These are phyloP conservation scores for Zalerion maritima DNA, from an alignment of 495 filamentous ascomycete species.

Conservation along the genomic window DNA sequence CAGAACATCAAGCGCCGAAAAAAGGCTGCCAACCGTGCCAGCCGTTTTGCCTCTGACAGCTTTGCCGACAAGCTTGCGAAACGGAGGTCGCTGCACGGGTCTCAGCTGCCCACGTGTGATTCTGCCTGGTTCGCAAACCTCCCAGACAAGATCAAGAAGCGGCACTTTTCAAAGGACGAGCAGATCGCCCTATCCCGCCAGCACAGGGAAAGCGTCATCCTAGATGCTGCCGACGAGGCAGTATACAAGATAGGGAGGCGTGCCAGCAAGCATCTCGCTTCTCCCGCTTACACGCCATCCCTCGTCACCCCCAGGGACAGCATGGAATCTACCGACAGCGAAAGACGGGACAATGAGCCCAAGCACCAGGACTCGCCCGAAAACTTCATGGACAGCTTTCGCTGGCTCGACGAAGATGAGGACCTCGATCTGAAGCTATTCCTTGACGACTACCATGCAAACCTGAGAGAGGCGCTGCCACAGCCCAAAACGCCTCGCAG, in stretches of 20 bases:
- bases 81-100: conserved; percentile 18
- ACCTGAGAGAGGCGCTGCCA: conserved; percentile 26
- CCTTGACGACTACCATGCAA: conserved; percentile 39
- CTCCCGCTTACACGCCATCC: conserved; percentile 13
- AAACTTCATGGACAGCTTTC: conserved; percentile 51
- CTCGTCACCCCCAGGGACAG: conserved; percentile 16
- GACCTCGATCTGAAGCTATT: conserved; percentile 55
- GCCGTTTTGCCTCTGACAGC: conserved; percentile 23
- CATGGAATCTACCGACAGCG: conserved; percentile 20
- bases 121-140: conserved; percentile 56
- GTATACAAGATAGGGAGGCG: conserved; percentile 36
- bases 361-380: too few relatives aligned
- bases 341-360: too few relatives aligned
- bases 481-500: conserved; percentile 22
- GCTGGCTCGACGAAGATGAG: conserved; percentile 68
- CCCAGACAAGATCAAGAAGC: conserved; percentile 55
- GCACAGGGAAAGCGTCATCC: conserved; percentile 40
- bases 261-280: conserved; percentile 19
- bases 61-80: conserved; percentile 22
- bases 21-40: conserved; percentile 16
- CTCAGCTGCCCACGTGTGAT: conserved; percentile 37
- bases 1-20: conserved; percentile 23
- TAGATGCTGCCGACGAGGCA: conserved; percentile 59
- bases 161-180: conserved; percentile 61
- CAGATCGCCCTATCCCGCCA: conserved; percentile 45